Conservation (phyloP, 345 rosid species). For the Chamaenerion angustifolium region DNA sequence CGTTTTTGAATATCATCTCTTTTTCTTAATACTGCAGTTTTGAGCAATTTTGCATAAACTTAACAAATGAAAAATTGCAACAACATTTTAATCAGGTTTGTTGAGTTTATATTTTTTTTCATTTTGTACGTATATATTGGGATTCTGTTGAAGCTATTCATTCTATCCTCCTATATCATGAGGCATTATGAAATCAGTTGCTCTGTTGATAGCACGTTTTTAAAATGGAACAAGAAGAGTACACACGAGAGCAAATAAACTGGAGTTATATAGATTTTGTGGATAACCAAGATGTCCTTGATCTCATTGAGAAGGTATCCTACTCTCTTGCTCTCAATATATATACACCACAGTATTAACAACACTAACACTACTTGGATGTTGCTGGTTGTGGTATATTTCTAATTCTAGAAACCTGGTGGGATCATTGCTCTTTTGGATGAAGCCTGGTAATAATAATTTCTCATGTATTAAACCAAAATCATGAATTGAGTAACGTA, state of each 20-base stretch:
- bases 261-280: slow-evolving; percentile 98
- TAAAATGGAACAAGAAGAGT: slow-evolving; percentile 99
- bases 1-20: not conserved
- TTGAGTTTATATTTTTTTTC: not conserved
- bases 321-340: no score
- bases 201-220: slow-evolving; percentile 63
- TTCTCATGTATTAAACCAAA: no score
- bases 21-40: slow-evolving; percentile 31
- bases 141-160: not conserved
- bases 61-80: slow-evolving; percentile 97
- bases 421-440: slow-evolving; percentile 95
- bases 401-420: slow-evolving; percentile 81
- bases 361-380: no score
- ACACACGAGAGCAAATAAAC: slow-evolving; percentile 84
- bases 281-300: slow-evolving; percentile 91
- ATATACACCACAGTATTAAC: no score
- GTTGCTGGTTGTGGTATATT: no score
- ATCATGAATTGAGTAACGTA: not conserved
- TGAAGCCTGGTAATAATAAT: slow-evolving; percentile 69
- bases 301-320: slow-evolving; percentile 83
- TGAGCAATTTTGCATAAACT: slow-evolving; percentile 97
- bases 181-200: not conserved
- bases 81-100: slow-evolving; percentile 97
- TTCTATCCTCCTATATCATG: not conserved
- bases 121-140: not conserved